Evolutionary conservation across 371 early-diverging fungal species (phyloP).

Genomic region (Rhizopus delemar): DNA sequence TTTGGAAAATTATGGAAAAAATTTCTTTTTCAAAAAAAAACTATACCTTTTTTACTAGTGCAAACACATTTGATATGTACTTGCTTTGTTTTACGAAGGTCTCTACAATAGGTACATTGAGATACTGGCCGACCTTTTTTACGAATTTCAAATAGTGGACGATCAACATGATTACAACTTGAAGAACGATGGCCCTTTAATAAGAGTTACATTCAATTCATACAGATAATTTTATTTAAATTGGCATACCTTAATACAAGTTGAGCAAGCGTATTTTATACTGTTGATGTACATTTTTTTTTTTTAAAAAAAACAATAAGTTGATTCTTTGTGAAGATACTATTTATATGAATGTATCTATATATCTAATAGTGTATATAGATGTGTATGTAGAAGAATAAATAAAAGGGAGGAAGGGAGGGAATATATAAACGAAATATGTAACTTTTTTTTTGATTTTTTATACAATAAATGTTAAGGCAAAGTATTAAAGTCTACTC

Average conservation of each 20-base stretch:
- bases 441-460: not conserved
- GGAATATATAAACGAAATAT: conserved; percentile 1
- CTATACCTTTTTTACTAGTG: conserved; percentile 45
- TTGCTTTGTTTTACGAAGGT: conserved; percentile 74
- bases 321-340: not conserved
- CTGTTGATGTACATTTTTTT: conserved; percentile 38
- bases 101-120: conserved; percentile 77
- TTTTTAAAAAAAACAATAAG: not conserved
- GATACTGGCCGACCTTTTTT: conserved; percentile 81
- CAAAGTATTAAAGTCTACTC: conserved; percentile 30
- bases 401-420: not conserved
- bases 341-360: not conserved
- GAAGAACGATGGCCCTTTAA: conserved; percentile 67
- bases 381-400: not conserved
- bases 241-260: conserved; percentile 38
- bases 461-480: conserved; percentile 10
- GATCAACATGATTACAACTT: conserved; percentile 61
- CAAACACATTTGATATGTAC: conserved; percentile 78
- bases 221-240: not conserved
- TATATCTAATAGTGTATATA: conserved; percentile 1
- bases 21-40: conserved; percentile 7
- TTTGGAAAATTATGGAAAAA: not conserved
- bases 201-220: conserved; percentile 11
- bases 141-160: conserved; percentile 70
- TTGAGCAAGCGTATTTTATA: conserved; percentile 39